Conservation (phyloP, 2,329 filamentous ascomycete species). For the Fusarium succisae region DNA sequence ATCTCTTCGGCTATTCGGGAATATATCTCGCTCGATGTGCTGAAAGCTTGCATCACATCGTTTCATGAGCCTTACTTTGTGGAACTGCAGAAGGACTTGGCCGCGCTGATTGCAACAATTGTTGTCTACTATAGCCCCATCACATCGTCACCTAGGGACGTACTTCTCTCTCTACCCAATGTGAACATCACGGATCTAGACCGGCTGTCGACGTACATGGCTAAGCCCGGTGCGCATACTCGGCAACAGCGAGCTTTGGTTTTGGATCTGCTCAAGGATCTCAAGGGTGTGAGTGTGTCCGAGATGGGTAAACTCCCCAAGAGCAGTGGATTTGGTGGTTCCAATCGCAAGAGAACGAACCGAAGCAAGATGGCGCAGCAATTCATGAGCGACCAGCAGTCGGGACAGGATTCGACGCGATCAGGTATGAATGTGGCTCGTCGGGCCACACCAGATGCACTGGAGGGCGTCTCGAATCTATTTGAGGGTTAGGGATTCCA, state of each 20-base stretch:
- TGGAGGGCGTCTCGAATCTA: conserved; percentile 65
- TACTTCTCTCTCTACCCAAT: conserved; percentile 83
- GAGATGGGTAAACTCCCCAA: conserved; percentile 87
- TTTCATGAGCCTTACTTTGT: conserved; percentile 97
- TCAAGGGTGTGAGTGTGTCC: conserved; percentile 90
- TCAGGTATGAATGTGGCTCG: conserved; percentile 44
- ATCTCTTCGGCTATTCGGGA: conserved; percentile 79
- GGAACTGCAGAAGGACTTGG: conserved; percentile 92
- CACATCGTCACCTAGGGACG: conserved; percentile 75
- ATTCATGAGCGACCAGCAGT: conserved; percentile 67
- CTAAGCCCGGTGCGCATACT: conserved; percentile 67
- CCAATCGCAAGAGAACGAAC: conserved; percentile 41
- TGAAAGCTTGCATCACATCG: conserved; percentile 89
- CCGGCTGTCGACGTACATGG: conserved; percentile 68
- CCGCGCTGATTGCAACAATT: conserved; percentile 86
- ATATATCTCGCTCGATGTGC: conserved; percentile 87
- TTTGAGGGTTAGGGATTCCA: conserved; percentile 50
- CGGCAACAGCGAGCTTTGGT: conserved; percentile 83
- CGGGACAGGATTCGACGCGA: conserved; percentile 43
- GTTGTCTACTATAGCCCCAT: conserved; percentile 77
- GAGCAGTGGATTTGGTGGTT: conserved; percentile 51
- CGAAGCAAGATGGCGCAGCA: conserved; percentile 68
- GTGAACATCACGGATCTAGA: conserved; percentile 76
- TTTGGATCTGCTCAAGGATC: conserved; percentile 83
- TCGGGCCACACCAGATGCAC: conserved; percentile 57